Base-by-base conservation (phyloP, 306 rosid genomes). In the Cucurbita ficifolia region DNA sequence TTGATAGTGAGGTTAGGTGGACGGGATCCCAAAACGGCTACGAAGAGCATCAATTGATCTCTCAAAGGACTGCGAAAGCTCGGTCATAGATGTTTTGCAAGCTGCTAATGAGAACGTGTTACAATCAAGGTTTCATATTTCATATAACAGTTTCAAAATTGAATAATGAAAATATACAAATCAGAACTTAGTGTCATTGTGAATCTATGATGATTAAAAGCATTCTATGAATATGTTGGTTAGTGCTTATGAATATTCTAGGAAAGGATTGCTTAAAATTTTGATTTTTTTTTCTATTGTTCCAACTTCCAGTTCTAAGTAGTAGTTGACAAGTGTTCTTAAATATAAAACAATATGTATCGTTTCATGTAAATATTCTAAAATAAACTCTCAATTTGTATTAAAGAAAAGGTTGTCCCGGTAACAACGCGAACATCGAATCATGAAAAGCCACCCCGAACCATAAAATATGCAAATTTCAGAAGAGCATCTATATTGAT, bases 61-160 rank as follows among this genome's bases (percentile, higher is more conserved):
- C 86, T 88, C 97, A 71, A 76, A 81, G 55, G 87, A 83, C 80
- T 94, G 89, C 5, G 90, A 82, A 69, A 94, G 84, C 81, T 90
- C 92, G 11, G 68, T 68, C 21, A 90, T 78, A 70, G 93, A 88
- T 52, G 88, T 83, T 72, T 86, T 88, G 86, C 92, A 85, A 21
- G 87, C 96, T 94, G 90, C 83, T 79, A 80, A 45, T 12, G 70
- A 70, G n/a, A 4, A 52, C 56, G 58, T 12, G 58, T 67, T 12
- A 29, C 19, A 67, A 46, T 6, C 38, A 67, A 45, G 36, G 11
- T 52, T 17, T 18, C 76, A 54, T 8, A 16, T 70, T 43, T 67
- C 72, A 69, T 29, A 69, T 69, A 49, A 3, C 12, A 68, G 55
- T 46, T 46, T 21, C 19, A 43, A 43, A 68, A 46, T 3, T 69